A percentile compares a stretch with the other conserved stretches of the same genome.
Evolutionary conservation across 208 protist species (phyloP).

Genomic region (Acanthamoeba castellanii): DNA sequence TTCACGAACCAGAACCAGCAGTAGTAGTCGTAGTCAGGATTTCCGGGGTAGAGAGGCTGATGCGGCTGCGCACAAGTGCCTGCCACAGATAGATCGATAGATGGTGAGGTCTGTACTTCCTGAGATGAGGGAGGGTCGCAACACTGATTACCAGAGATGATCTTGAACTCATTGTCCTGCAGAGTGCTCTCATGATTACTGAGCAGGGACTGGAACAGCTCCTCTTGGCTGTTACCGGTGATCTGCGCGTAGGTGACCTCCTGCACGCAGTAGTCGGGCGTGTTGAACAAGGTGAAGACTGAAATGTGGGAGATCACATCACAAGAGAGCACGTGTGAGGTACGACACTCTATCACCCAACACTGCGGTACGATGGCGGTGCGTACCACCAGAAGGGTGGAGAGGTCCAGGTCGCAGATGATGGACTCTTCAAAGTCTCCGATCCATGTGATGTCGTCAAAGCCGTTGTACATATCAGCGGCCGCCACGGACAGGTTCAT

Average conservation of each 20-base stretch:
- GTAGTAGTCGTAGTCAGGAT: neutral
- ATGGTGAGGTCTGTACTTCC: neutral
- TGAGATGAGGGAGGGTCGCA: neutral
- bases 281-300: neutral
- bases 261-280: constrained; percentile 16
- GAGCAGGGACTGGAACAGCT: neutral
- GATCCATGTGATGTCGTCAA: neutral
- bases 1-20: neutral
- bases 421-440: neutral
- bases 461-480: constrained; percentile 4
- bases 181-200: neutral
- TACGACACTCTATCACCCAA: neutral
- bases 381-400: too few relatives aligned
- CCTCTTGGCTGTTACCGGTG: neutral
- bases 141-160: neutral
- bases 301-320: neutral
- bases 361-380: too few relatives aligned
- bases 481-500: constrained; percentile 37
- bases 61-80: neutral
- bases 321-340: neutral
- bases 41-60: neutral
- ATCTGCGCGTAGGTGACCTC: neutral
- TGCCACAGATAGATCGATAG: neutral
- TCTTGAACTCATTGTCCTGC: neutral
- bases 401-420: constrained; percentile 32